Base-by-base conservation (phyloP, 768 basidiomycete genomes). In the Sarcomyxa edulis region DNA sequence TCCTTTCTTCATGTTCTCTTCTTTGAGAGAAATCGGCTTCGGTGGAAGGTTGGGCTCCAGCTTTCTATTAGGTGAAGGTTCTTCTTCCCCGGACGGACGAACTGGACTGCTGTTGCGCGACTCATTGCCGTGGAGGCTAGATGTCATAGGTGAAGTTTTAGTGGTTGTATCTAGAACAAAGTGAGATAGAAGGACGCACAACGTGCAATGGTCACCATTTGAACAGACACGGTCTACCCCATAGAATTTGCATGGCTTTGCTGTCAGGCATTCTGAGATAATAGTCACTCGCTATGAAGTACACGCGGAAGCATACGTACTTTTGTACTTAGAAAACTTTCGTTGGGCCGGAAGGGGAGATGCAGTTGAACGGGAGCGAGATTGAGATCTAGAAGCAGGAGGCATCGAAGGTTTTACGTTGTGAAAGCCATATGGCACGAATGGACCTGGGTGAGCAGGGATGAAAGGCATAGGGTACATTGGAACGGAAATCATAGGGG, bases 221-320 rank as follows among this genome's bases (percentile, higher is more conserved):
- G 73, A 68, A 50, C 79, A 82, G 18, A 57, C 56, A 12, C 64
- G 68, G 23, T 64, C 69, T 2, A 55, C 46, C 19, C 58, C 59
- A 48, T 64, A 76, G 50, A 73, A 81, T 51, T 71, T 76, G 56
- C 79, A 82, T 19, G 71, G 72, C 42, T 81, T 81, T 1, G 78
- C 79, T 81, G 37, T n/a, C 16, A n/a, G 30, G 24, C 14, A 27
- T 31, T 4, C 25, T 20, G 21, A 37, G 36, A 28, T 22, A 21
- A 38, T 25, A 9, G 12, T 34, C 29, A 18, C 15, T 12, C 10
- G 3, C 10, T 15, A 12, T 22, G 15, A 16, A 27, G 6, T n/a
- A 32, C 23, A 18, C 22, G 11, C 15, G 9, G 24, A 18, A 38
- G 32, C 14, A n/a, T 40, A 54, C 65, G 12, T 37, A 71, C 71